phyloP scores from a whole-genome alignment of 208 protist species.

The Strigomonas culicis region DNA sequence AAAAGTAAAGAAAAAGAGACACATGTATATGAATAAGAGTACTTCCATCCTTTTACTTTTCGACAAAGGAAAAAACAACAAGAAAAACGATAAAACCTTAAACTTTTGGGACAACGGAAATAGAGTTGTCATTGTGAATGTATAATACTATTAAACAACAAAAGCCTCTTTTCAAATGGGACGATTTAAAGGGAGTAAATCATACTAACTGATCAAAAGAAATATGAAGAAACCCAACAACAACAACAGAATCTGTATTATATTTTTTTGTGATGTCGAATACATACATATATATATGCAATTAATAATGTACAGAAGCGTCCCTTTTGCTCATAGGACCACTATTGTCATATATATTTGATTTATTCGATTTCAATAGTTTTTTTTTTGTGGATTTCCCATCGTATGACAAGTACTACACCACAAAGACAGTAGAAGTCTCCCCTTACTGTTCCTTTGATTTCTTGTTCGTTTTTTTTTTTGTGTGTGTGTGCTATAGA shows the following conservation, averaged over 20 bases:
- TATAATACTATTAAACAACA: no score
- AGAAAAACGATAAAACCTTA: background rate
- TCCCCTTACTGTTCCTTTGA: background rate
- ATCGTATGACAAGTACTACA: background rate
- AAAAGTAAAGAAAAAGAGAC: background rate
- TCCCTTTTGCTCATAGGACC: background rate
- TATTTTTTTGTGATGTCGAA: background rate
- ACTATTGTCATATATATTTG: background rate
- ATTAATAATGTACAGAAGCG: background rate
- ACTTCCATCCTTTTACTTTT: background rate
- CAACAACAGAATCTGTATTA: no score
- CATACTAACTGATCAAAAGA: conserved; percentile 6
- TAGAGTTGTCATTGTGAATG: no score
- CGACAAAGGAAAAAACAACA: background rate
- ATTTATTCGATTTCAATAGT: background rate
- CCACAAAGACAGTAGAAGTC: no score
- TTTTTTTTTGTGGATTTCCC: conserved; percentile 1
- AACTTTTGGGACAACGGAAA: no score
- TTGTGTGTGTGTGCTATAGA: conserved; percentile 8
- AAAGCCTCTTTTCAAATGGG: conserved; percentile 1
- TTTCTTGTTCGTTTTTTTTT: conserved; percentile 1
- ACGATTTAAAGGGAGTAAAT: background rate
- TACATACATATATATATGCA: background rate
- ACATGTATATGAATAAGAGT: background rate
- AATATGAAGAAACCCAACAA: background rate